Base-by-base conservation (phyloP, 495 filamentous ascomycete species). In the Aeminium ludgeri region DNA sequence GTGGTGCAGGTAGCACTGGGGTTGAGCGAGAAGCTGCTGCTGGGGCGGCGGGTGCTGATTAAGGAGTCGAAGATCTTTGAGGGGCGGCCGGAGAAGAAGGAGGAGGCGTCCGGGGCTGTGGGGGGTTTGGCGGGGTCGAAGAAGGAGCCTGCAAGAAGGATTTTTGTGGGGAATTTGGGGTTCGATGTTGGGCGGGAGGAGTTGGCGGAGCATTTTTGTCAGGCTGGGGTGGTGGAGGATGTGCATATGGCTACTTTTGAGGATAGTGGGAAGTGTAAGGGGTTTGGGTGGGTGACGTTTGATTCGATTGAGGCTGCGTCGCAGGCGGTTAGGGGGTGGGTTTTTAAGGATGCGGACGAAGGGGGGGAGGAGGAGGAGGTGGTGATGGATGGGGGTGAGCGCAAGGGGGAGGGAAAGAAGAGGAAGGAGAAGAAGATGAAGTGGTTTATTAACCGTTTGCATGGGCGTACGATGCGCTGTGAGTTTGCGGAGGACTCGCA, bases 191-290 rank as follows among this genome's bases (percentile, higher is more conserved):
- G 74, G n/a, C 81, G 82, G 47, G 84, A 92, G 46, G 70, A 74
- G 44, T 62, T 99, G 20, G 62, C 71, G 43, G 67, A 75, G 44
- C 82, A 93, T 55, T 95, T 91, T 56, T 64, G 61, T 19, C 78
- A 74, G 53, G 95, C 86, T 52, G 89, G 89, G 30, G 69, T 74
- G 35, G 68, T 99, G 41, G 62, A 66, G 27, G 79, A 79, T 60
- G 67, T 86, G 48, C 82, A 87, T 57, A 62, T 93, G 34, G 91
- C 91, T 2, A 93, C 86, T 0, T 99, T 99, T 54, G 84, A 96
- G 57, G 91, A 99, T 53, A 74, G 77, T 30, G 91, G 89, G 19
- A 96, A 96, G 64, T 96, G 91, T 65, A 95, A 95, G 64, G 89
- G 89, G 1, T 99, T 82, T 65, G 86, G 78, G 15, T 96, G 89